phyloP scores from a whole-genome alignment of 805 yeast genomes.

The Lipomyces sp. region DNA sequence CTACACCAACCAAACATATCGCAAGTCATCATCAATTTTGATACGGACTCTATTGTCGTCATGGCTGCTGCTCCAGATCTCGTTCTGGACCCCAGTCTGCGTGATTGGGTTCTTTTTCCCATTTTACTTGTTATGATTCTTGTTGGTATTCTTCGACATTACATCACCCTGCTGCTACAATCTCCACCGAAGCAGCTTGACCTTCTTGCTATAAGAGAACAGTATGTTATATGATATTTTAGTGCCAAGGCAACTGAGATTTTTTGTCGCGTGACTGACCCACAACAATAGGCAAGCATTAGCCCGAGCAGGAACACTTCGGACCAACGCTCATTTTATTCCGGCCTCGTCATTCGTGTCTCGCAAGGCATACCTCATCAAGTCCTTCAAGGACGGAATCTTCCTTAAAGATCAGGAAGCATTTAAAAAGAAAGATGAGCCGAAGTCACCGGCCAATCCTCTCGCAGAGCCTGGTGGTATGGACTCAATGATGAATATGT shows the following conservation, averaged over 20 bases:
- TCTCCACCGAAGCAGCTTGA: constrained; percentile 56
- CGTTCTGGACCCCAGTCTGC: constrained; percentile 73
- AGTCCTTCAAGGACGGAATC: constrained; percentile 51
- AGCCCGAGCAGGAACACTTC: constrained; percentile 55
- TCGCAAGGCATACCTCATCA: constrained; percentile 50
- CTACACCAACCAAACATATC: not conserved
- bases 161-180: constrained; percentile 58
- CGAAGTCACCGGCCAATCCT: constrained; percentile 47
- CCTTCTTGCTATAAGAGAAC: constrained; percentile 54
- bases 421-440: constrained; percentile 22
- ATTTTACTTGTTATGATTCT: constrained; percentile 86
- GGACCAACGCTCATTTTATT: constrained; percentile 52
- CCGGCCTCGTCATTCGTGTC: constrained; percentile 51
- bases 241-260: constrained; percentile 20
- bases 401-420: constrained; percentile 53
- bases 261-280: too few relatives aligned
- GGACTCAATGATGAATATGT: constrained; percentile 71
- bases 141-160: constrained; percentile 74
- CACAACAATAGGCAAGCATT: constrained; percentile 56
- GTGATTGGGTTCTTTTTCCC: constrained; percentile 88
- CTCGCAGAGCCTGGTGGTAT: constrained; percentile 66
- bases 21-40: not conserved
- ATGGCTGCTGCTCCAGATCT: constrained; percentile 47
- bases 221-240: constrained; percentile 31
- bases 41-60: too few relatives aligned